phyloP scores from a whole-genome alignment of 1,284 basidiomycete genomes.

The Rhodotorula mucilaginosa region DNA sequence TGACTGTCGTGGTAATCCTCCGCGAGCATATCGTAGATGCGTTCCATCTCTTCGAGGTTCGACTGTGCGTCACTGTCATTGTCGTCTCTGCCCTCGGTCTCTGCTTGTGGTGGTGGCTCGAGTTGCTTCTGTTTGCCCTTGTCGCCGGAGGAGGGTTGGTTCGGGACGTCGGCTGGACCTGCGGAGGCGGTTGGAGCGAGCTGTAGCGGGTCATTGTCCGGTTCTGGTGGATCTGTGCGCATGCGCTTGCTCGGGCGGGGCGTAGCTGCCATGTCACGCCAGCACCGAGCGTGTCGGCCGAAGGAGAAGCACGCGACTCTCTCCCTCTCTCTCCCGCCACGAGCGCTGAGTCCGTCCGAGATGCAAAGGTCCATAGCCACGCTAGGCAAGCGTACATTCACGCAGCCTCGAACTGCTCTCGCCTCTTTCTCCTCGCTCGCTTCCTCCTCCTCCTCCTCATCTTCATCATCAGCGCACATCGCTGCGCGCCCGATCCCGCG shows the following conservation, averaged over 20 bases:
- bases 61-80: not conserved
- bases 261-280: not conserved
- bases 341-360: too few species aligned
- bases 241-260: constrained; percentile 6
- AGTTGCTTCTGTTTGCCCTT: not conserved
- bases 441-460: not conserved
- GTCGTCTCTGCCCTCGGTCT: not conserved
- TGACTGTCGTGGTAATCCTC: constrained; percentile 44
- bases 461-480: too few species aligned
- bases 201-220: not conserved
- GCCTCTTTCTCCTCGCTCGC: not conserved
- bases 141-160: not conserved
- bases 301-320: not conserved
- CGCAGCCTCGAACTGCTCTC: not conserved
- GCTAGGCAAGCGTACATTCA: too few species aligned
- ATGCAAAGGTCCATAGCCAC: not conserved
- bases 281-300: not conserved
- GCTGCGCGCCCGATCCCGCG: not conserved
- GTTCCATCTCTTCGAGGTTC: constrained; percentile 29
- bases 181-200: not conserved
- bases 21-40: constrained; percentile 38
- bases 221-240: not conserved
- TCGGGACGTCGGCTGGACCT: not conserved
- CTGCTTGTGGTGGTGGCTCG: not conserved
- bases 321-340: not conserved